Conservation (phyloP, 2,329 filamentous ascomycete genomes). For the Fusarium foetens region DNA sequence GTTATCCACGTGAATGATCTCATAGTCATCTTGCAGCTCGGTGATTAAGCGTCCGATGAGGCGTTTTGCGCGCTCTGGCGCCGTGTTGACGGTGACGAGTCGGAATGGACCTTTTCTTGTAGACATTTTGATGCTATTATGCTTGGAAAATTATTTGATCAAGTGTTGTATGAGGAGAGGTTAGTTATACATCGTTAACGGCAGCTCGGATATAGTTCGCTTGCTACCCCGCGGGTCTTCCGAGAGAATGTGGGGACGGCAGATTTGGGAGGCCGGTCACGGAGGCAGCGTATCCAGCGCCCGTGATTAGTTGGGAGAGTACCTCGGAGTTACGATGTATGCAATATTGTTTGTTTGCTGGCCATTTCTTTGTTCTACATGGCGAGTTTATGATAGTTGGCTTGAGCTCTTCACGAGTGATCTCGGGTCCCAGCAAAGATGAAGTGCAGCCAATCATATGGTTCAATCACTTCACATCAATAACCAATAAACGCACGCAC, state of each 20-base stretch:
- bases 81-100: constrained; percentile 8
- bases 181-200: neutral
- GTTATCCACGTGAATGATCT: constrained; percentile 14
- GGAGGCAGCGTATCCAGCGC: neutral
- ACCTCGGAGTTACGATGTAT: too few relatives aligned
- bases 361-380: too few relatives aligned
- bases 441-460: neutral
- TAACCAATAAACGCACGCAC: neutral
- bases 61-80: constrained; percentile 9
- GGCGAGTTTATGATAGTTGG: too few relatives aligned
- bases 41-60: constrained; percentile 12
- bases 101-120: constrained; percentile 7
- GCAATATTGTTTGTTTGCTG: too few relatives aligned
- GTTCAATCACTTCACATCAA: neutral
- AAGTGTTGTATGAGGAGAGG: neutral
- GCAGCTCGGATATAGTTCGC: neutral
- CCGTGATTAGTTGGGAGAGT: too few relatives aligned
- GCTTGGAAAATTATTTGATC: accelerated
- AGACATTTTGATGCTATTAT: neutral
- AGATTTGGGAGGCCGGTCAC: neutral
- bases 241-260: neutral
- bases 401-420: too few relatives aligned
- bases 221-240: neutral
- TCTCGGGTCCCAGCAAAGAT: too few relatives aligned
- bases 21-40: constrained; percentile 4